These are phyloP conservation scores for Leishmania tropica DNA, from an alignment of 208 protist species.

Conservation along the genomic window DNA sequence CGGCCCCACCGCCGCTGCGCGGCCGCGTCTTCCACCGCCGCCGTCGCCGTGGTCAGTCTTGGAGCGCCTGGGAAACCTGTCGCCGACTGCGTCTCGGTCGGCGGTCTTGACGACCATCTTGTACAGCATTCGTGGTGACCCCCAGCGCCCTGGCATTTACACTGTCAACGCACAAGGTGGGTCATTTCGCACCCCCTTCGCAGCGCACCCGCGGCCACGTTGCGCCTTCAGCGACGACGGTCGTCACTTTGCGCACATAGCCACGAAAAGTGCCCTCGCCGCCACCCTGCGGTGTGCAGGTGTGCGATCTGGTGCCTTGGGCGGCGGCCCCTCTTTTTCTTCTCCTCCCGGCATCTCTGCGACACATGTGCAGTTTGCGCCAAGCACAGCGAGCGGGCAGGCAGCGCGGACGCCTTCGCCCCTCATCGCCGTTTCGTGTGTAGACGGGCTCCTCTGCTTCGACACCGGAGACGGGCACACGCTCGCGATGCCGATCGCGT, in stretches of 20 bases:
- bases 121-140: background rate
- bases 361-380: slow-evolving; percentile 5
- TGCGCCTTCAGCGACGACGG: slow-evolving; percentile 25
- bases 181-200: background rate
- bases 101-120: background rate
- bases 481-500: slow-evolving; percentile 4
- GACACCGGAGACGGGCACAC: slow-evolving; percentile 26
- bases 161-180: background rate
- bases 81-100: slow-evolving; percentile 1
- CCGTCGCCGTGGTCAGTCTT: slow-evolving; percentile 8
- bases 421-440: slow-evolving; percentile 26
- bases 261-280: background rate
- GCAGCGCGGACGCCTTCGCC: background rate
- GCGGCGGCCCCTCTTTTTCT: background rate
- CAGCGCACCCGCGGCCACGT: background rate
- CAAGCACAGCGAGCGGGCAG: background rate
- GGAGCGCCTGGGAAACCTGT: slow-evolving; percentile 6
- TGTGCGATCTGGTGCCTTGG: background rate
- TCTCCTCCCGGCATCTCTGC: background rate
- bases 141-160: background rate
- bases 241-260: slow-evolving; percentile 12
- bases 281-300: slow-evolving; percentile 5
- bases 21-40: slow-evolving; percentile 12
- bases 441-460: slow-evolving; percentile 24
- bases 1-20: background rate